phyloP scores from a whole-genome alignment of 257 asterid species.

The Nicotiana obtusifolia region DNA sequence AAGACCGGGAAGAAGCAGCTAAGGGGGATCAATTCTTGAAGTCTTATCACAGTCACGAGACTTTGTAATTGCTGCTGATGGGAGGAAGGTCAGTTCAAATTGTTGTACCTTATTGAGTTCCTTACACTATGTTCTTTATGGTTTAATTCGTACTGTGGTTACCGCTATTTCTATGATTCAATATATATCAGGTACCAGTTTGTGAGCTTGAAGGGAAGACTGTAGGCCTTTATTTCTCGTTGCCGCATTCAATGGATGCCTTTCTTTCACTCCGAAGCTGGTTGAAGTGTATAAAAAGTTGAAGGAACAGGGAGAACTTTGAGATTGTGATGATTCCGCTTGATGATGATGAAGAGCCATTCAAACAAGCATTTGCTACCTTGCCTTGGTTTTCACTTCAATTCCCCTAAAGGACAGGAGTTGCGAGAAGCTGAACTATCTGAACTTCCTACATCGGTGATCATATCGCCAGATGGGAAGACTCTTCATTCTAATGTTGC shows the following conservation, averaged over 20 bases:
- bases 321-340: constrained; percentile 83
- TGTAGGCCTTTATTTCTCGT: constrained; percentile 50
- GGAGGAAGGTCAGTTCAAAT: constrained; percentile 38
- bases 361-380: constrained; percentile 33
- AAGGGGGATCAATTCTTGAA: constrained; percentile 56
- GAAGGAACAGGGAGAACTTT: constrained; percentile 45
- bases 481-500: constrained; percentile 56
- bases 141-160: not conserved
- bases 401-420: constrained; percentile 57
- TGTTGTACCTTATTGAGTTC: not conserved
- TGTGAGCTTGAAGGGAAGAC: constrained; percentile 72
- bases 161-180: not conserved
- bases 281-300: constrained; percentile 37
- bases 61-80: constrained; percentile 49
- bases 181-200: constrained; percentile 45
- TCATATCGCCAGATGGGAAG: constrained; percentile 73
- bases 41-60: constrained; percentile 42
- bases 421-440: constrained; percentile 43
- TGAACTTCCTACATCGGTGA: constrained; percentile 50
- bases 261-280: constrained; percentile 49
- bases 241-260: constrained; percentile 30
- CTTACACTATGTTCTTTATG: not conserved
- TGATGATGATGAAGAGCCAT: constrained; percentile 41
- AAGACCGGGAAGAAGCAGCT: constrained; percentile 49
- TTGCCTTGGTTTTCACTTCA: constrained; percentile 66